Conservation (phyloP, 345 rosid species). For the Gossypium rotundifolium region DNA sequence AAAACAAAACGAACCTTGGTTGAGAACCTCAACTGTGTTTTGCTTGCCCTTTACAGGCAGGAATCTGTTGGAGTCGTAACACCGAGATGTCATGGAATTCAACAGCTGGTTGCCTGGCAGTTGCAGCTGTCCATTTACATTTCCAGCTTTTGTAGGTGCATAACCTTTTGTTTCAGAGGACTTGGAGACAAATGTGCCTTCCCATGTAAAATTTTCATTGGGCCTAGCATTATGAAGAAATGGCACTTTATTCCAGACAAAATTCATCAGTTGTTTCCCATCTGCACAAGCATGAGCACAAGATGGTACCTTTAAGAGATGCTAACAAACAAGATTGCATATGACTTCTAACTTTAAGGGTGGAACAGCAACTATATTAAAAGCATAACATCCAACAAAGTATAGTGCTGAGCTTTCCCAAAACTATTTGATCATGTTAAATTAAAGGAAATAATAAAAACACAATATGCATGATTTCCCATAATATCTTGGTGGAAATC, state of each 20-base stretch:
- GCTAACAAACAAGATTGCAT: background rate
- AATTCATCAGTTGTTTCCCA: slow-evolving; percentile 56
- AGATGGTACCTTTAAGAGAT: background rate
- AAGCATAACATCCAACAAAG: background rate
- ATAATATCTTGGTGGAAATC: background rate
- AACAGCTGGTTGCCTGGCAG: slow-evolving; percentile 28
- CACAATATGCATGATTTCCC: too few relatives aligned
- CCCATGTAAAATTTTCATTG: slow-evolving; percentile 40
- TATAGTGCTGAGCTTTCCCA: background rate
- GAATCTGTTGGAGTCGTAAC: slow-evolving; percentile 36
- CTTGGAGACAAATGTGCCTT: slow-evolving; percentile 33
- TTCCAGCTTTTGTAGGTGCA: slow-evolving; percentile 40
- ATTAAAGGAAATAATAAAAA: too few relatives aligned
- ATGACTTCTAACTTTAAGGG: background rate
- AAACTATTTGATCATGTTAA: background rate
- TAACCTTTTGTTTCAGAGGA: slow-evolving; percentile 44
- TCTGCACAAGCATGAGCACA: slow-evolving; percentile 40
- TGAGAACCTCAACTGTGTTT: slow-evolving; percentile 30
- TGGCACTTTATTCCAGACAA: slow-evolving; percentile 46
- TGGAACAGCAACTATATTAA: background rate
- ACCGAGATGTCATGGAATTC: slow-evolving; percentile 19
- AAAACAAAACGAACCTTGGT: slow-evolving; percentile 41
- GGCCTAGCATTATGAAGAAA: slow-evolving; percentile 34
- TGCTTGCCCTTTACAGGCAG: slow-evolving; percentile 34
- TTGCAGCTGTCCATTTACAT: slow-evolving; percentile 34